These are phyloP conservation scores for Cytospora piceicola DNA, from an alignment of 2,329 filamentous ascomycete species.

Conservation along the genomic window DNA sequence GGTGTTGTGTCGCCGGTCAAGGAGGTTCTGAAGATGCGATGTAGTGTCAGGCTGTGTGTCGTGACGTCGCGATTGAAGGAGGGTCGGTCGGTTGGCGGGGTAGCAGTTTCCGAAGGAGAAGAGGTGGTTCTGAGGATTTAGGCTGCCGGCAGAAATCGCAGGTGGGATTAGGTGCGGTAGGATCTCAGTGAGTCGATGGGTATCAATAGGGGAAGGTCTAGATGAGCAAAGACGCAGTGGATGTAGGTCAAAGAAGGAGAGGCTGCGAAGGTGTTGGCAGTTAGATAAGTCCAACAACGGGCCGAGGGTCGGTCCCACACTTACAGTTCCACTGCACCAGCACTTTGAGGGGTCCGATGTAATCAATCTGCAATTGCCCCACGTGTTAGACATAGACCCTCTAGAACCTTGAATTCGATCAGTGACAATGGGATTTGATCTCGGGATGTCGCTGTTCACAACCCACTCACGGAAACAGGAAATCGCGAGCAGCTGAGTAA, in stretches of 20 bases:
- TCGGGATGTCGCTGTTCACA: neutral
- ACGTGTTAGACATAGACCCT: neutral
- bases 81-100: conserved; percentile 18
- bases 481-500: neutral
- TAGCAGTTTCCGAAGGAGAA: conserved; percentile 4
- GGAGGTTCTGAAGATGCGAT: neutral
- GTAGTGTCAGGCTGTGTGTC: neutral
- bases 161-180: neutral
- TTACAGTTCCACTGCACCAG: neutral
- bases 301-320: conserved; percentile 1
- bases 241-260: neutral
- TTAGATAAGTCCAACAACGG: neutral
- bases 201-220: neutral
- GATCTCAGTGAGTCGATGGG: neutral
- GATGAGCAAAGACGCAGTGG: neutral
- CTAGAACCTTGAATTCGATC: neutral
- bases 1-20: conserved; percentile 24
- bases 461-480: neutral
- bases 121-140: neutral
- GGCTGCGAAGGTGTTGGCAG: neutral
- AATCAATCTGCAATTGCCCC: neutral
- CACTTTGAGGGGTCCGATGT: neutral
- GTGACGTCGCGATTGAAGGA: conserved; percentile 22
- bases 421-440: neutral
- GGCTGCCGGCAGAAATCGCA: neutral